Base-by-base conservation (phyloP, 345 rosid genomes). In the Moringa oleifera region DNA sequence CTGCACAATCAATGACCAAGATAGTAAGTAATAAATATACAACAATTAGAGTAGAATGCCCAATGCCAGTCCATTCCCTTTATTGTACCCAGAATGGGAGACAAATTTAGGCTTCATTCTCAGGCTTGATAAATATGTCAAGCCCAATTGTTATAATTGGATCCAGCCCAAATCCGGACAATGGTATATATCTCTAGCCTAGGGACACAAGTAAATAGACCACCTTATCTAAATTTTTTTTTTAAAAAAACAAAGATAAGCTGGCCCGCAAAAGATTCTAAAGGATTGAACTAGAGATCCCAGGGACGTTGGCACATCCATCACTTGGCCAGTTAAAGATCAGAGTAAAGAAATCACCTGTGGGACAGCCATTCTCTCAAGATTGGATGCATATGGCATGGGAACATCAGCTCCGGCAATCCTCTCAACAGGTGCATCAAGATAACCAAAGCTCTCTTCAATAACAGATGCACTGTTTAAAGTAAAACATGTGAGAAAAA, bases 351-450 rank as follows among this genome's bases (percentile, higher is more conserved):
- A 20, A 45, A 18, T 22, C 24, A 87, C 94, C 84, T 87, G 95
- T 45, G 89, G 91, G 60, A 81, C 73, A 64, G 88, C 87, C 71
- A 81, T 12, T 71, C 91, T 81, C 79, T 87, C 89, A 47, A 85
- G 81, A 75, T 87, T 85, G 20, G 84, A 77, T 2, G 89, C 88
- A 59, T 79, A 87, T 41, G 95, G 89, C 91, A 79, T 81, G 54
- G 90, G 88, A 62, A 83, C 84, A 71, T 87, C 95, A 23, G 95
- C 88, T 58, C 95, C 88, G 51, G 85, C 65, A 64, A 85, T 73
- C 73, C 95, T 83, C 82, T 87, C 87, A 52, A 85, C 83, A 0
- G 88, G 80, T 10, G 95, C 86, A 59, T 85, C 95, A 18, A 85
- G 88, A 75, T 85, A 83, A 54, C 75, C 75, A 23, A 85, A 87